Percentiles rank a stretch among this genome's conserved stretches.
phyloP scores from a whole-genome alignment of 345 rosid genomes.

The Trapa bicornis region DNA sequence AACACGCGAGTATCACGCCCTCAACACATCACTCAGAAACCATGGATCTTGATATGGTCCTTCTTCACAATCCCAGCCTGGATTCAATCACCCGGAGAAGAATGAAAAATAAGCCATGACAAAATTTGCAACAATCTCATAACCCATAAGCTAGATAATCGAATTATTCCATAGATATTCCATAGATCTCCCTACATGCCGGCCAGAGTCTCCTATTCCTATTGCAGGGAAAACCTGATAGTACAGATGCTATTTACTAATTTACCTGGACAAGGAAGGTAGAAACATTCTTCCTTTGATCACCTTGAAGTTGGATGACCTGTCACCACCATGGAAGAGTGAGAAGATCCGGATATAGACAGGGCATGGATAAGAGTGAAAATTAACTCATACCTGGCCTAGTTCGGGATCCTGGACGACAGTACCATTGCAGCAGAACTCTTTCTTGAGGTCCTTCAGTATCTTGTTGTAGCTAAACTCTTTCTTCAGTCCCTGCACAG shows the following conservation, averaged over 20 bases:
- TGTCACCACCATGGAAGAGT: conserved; percentile 9
- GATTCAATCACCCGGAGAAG: neutral
- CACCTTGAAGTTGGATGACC: conserved; percentile 97
- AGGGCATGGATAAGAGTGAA: neutral
- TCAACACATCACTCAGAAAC: conserved; percentile 36
- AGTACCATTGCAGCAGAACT: conserved; percentile 92
- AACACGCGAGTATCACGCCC: neutral
- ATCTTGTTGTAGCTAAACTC: conserved; percentile 83
- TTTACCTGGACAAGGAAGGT: conserved; percentile 73
- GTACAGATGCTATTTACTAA: neutral
- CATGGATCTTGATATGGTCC: conserved; percentile 91
- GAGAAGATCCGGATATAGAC: neutral
- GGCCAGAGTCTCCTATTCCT: too few relatives aligned
- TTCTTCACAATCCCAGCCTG: conserved; percentile 96
- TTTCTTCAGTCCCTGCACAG: conserved; percentile 84
- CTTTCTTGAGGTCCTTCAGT: conserved; percentile 81
- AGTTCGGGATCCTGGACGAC: conserved; percentile 86
- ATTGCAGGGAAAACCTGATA: too few relatives aligned
- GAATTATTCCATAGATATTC: too few relatives aligned
- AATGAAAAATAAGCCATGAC: neutral
- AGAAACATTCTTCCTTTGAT: conserved; percentile 84
- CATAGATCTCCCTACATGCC: too few relatives aligned
- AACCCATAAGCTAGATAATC: too few relatives aligned
- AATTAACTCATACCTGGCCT: conserved; percentile 43
- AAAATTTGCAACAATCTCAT: neutral